These are phyloP conservation scores for Letharia lupina DNA, from an alignment of 495 filamentous ascomycete genomes.

Conservation along the genomic window DNA sequence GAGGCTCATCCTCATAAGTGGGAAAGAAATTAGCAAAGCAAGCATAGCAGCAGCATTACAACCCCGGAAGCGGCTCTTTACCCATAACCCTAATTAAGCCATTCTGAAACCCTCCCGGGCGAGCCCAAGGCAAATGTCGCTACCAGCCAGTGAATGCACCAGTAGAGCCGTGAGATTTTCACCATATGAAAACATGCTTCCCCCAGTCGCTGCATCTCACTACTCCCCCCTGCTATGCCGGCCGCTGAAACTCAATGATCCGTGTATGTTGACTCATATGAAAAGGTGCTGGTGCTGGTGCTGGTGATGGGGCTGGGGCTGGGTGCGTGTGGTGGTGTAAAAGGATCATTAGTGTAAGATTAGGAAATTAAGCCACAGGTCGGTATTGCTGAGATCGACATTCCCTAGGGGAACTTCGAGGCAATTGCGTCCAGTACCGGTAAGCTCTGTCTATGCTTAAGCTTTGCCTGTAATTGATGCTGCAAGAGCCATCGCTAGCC, in stretches of 20 bases:
- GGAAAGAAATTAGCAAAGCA: conserved; percentile 1
- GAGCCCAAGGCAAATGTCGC: conserved; percentile 1
- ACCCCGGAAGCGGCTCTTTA: conserved; percentile 18
- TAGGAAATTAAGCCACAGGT: conserved; percentile 16
- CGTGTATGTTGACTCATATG: conserved; percentile 1
- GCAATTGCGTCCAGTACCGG: conserved; percentile 9
- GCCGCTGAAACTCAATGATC: conserved; percentile 7
- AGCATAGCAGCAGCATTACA: conserved; percentile 19
- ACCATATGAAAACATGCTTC: background rate
- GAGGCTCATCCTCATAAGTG: conserved; percentile 17
- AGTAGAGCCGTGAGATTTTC: conserved; percentile 6
- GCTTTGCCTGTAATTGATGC: conserved; percentile 10
- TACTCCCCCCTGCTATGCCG: conserved; percentile 4
- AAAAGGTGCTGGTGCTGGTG: conserved; percentile 5
- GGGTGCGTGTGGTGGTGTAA: conserved; percentile 18
- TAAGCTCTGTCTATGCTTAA: conserved; percentile 16
- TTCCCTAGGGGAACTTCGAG: background rate
- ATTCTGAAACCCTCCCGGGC: conserved; percentile 2
- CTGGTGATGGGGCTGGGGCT: conserved; percentile 4
- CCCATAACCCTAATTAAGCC: conserved; percentile 8
- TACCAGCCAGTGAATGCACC: background rate
- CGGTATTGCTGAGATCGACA: conserved; percentile 14
- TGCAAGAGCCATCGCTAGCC: conserved; percentile 17
- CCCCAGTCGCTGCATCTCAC: conserved; percentile 14
- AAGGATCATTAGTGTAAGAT: conserved; percentile 16